A percentile compares a stretch with the other conserved stretches of the same genome.
phyloP scores from a whole-genome alignment of 108 stramenopile genomes.

The Cyclotella cryptica region DNA sequence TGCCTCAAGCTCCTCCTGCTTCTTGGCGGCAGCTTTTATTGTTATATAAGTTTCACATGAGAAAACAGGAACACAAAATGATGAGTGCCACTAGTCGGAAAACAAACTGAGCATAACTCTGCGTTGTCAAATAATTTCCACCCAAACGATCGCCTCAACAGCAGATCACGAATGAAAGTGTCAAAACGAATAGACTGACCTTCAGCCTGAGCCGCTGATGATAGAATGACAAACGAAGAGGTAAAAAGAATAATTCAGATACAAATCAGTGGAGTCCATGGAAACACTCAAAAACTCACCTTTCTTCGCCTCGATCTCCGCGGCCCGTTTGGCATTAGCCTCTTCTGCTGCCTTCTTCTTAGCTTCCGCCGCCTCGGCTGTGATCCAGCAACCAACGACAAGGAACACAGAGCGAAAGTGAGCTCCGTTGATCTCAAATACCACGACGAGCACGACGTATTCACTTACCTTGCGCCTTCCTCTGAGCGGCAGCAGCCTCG shows the following conservation, averaged over 20 bases:
- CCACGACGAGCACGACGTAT: neutral
- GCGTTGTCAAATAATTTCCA: too few species aligned
- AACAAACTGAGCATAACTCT: too few species aligned
- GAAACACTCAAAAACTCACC: neutral
- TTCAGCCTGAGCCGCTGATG: too few species aligned
- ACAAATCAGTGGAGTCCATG: too few species aligned
- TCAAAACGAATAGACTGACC: too few species aligned
- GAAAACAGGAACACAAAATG: neutral
- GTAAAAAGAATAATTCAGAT: too few species aligned
- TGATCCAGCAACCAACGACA: neutral
- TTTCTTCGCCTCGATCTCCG: conserved; percentile 9
- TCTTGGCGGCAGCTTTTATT: neutral
- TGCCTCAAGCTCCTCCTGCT: conserved; percentile 6
- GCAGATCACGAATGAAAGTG: too few species aligned
- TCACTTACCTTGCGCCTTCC: conserved; percentile 42
- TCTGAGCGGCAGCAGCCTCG: conserved; percentile 31
- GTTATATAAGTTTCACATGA: neutral
- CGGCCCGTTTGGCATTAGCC: neutral
- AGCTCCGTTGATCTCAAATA: too few species aligned
- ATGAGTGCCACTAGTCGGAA: too few species aligned
- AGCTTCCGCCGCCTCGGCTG: neutral
- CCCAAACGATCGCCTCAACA: too few species aligned
- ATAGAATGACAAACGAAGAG: too few species aligned
- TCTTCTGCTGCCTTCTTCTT: conserved; percentile 34
- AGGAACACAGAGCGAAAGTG: neutral